Percentiles rank a stretch among this genome's conserved stretches.
These are phyloP conservation scores for Fusarium mexicanum DNA, from an alignment of 2,329 filamentous ascomycete genomes.

Conservation along the genomic window DNA sequence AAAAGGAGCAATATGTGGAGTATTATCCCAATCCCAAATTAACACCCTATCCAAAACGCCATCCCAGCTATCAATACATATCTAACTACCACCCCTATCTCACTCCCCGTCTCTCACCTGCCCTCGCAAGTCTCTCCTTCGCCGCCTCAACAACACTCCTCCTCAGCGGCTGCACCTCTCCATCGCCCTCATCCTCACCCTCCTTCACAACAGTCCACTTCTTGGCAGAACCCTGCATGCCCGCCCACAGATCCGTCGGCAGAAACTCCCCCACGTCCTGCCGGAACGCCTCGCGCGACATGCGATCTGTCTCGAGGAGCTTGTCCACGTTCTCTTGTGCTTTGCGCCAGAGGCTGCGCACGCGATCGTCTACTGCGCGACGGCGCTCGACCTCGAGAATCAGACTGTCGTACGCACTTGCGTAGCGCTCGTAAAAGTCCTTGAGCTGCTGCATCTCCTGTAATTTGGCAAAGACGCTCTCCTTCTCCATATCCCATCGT, in stretches of 20 bases:
- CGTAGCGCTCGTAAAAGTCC: conserved; percentile 88
- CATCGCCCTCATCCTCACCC: conserved; percentile 39
- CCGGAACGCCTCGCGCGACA: conserved; percentile 80
- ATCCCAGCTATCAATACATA: neutral
- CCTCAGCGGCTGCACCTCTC: conserved; percentile 23
- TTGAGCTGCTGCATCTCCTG: conserved; percentile 80
- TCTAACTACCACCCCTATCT: neutral
- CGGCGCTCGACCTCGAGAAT: conserved; percentile 85
- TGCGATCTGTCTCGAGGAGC: conserved; percentile 76
- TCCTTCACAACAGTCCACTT: conserved; percentile 60
- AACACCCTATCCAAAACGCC: neutral
- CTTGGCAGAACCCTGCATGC: conserved; percentile 69
- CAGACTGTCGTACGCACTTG: conserved; percentile 83
- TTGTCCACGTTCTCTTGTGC: conserved; percentile 80
- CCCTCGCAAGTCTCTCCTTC: conserved; percentile 26
- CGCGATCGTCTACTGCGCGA: conserved; percentile 75
- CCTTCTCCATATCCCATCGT: conserved; percentile 79
- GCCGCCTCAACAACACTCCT: conserved; percentile 42
- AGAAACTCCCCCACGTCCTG: conserved; percentile 86
- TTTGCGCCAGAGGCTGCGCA: conserved; percentile 78
- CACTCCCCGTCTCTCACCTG: neutral
- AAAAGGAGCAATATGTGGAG: neutral
- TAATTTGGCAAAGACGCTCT: conserved; percentile 73
- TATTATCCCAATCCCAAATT: neutral
- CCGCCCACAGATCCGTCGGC: conserved; percentile 88